A percentile compares a stretch with the other conserved stretches of the same genome.
Conservation (phyloP, 164 flowering plant species). For the Sextonia rubra region DNA sequence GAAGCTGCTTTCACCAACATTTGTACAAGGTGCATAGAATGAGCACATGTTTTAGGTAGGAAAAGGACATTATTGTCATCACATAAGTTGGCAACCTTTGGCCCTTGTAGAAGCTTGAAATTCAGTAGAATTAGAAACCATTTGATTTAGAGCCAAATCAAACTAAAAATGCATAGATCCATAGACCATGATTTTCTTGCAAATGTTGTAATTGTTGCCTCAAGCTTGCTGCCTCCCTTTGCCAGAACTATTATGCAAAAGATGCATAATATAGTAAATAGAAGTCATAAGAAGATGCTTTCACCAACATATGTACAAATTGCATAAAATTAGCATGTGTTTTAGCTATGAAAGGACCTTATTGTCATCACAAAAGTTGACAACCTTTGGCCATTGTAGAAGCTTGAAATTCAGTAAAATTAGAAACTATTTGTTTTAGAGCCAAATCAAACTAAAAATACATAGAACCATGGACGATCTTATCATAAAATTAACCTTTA, state of each 20-base stretch:
- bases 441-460: background rate
- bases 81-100: too few relatives aligned
- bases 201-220: conserved; percentile 42
- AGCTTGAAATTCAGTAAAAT: background rate
- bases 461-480: background rate
- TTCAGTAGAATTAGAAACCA: too few relatives aligned
- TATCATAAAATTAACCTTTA: background rate
- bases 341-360: background rate
- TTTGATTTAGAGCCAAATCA: too few relatives aligned
- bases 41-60: too few relatives aligned
- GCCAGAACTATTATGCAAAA: conserved; percentile 37
- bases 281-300: too few relatives aligned
- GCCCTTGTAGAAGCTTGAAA: too few relatives aligned
- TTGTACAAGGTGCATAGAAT: too few relatives aligned
- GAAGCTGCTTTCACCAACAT: too few relatives aligned
- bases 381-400: background rate
- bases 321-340: background rate
- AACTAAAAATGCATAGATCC: too few relatives aligned
- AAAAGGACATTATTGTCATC: too few relatives aligned
- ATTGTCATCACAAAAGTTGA: background rate
- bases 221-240: conserved; percentile 45
- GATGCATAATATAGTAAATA: background rate
- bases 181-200: conserved; percentile 51
- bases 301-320: background rate
- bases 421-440: background rate